Evolutionary conservation across 108 stramenopile species (phyloP).

Genomic region (Cyclotella kingstonii): DNA sequence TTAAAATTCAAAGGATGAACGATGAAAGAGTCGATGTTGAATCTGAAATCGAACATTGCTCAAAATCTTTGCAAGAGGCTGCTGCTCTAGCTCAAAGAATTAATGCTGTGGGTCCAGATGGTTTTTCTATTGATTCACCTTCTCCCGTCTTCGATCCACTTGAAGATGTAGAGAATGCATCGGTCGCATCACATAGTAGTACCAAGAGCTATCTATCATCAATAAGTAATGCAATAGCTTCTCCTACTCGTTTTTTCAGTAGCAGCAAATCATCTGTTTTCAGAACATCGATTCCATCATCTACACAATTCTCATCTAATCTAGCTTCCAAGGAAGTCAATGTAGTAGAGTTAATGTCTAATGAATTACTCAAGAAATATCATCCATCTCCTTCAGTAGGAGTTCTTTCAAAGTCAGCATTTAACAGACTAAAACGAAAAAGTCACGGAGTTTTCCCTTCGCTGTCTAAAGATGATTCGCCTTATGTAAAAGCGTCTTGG

Average conservation of each 20-base stretch:
- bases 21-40: slow-evolving; percentile 33
- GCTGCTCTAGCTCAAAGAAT: slow-evolving; percentile 55
- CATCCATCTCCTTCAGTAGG: slow-evolving; percentile 44
- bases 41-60: slow-evolving; percentile 29
- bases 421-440: slow-evolving; percentile 29
- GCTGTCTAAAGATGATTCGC: slow-evolving; percentile 64
- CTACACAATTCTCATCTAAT: not conserved
- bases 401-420: slow-evolving; percentile 24
- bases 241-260: slow-evolving; percentile 48
- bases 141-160: slow-evolving; percentile 9
- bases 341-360: slow-evolving; percentile 33
- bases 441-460: slow-evolving; percentile 51
- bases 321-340: slow-evolving; percentile 7
- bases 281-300: slow-evolving; percentile 39
- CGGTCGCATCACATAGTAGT: slow-evolving; percentile 30
- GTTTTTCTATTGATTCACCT: slow-evolving; percentile 35
- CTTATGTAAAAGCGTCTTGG: slow-evolving; percentile 70
- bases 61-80: slow-evolving; percentile 46
- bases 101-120: slow-evolving; percentile 41
- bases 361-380: slow-evolving; percentile 22
- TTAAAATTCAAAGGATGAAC: not conserved
- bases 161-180: slow-evolving; percentile 32
- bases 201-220: slow-evolving; percentile 46
- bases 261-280: slow-evolving; percentile 54
- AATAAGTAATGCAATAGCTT: slow-evolving; percentile 41